phyloP scores from a whole-genome alignment of 2,329 filamentous ascomycete species.

The Phoma herbarum region DNA sequence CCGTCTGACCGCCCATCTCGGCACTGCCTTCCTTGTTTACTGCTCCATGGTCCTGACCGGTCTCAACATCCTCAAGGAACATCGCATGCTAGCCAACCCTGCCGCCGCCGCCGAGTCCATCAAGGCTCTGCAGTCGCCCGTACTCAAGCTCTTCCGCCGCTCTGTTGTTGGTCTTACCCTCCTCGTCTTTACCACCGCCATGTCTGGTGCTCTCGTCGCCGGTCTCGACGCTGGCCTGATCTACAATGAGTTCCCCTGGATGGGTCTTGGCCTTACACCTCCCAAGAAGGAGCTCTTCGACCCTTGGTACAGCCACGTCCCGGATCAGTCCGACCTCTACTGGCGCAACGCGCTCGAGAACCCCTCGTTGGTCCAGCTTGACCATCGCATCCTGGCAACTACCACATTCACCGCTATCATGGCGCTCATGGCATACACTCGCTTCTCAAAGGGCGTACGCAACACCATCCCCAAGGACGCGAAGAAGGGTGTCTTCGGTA shows the following conservation, averaged over 20 bases:
- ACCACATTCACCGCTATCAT: slow-evolving; percentile 86
- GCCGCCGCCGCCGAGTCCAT: slow-evolving; percentile 68
- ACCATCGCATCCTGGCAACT: slow-evolving; percentile 91
- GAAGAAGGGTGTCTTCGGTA: slow-evolving; percentile 77
- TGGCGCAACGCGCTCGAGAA: slow-evolving; percentile 99
- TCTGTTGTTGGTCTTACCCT: slow-evolving; percentile 74
- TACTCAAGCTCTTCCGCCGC: slow-evolving; percentile 76
- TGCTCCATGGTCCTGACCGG: slow-evolving; percentile 93
- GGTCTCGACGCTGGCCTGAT: slow-evolving; percentile 96
- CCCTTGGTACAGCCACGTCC: slow-evolving; percentile 80
- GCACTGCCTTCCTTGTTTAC: slow-evolving; percentile 91
- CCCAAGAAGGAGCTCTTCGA: slow-evolving; percentile 85
- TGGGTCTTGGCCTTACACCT: slow-evolving; percentile 85
- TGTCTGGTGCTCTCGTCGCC: slow-evolving; percentile 93
- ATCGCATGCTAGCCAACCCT: slow-evolving; percentile 74
- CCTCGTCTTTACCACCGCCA: slow-evolving; percentile 86
- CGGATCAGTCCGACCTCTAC: slow-evolving; percentile 83
- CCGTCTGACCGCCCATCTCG: slow-evolving; percentile 86
- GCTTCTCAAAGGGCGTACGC: slow-evolving; percentile 72
- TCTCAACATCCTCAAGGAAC: slow-evolving; percentile 81
- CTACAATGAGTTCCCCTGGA: slow-evolving; percentile 98
- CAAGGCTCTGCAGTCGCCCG: slow-evolving; percentile 67
- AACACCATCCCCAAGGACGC: slow-evolving; percentile 64
- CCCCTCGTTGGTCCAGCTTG: slow-evolving; percentile 91
- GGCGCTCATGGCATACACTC: slow-evolving; percentile 80